Conservation (phyloP, 1,284 basidiomycete genomes). For the Ganoderma sp. region DNA sequence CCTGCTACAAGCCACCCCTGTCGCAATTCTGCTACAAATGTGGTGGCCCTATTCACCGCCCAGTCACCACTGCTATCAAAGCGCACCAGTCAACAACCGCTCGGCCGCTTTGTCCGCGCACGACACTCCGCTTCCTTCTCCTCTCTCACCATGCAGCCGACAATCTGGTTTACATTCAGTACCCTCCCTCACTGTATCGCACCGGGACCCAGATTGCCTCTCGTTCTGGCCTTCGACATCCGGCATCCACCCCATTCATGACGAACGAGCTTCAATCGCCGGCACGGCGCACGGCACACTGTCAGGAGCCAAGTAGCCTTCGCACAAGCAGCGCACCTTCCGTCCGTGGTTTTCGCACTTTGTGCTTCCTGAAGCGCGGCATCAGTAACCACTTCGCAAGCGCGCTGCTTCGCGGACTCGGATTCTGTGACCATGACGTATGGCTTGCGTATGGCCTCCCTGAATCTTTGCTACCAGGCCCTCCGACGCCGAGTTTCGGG, state of each 20-base stretch:
- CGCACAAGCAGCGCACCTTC: constrained; percentile 3
- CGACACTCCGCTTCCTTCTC: background rate
- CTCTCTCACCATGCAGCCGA: background rate
- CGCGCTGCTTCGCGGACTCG: constrained; percentile 7
- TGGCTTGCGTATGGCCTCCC: background rate
- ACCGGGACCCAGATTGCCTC: background rate
- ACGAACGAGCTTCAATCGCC: background rate
- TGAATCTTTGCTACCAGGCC: background rate
- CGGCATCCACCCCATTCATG: background rate
- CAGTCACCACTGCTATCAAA: background rate
- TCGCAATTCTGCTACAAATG: background rate
- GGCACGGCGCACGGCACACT: background rate
- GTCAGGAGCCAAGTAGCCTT: background rate
- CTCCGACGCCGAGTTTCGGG: background rate
- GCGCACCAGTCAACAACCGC: background rate
- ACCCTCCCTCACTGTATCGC: background rate
- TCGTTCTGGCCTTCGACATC: background rate
- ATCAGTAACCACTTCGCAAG: constrained; percentile 3
- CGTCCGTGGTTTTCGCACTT: constrained; percentile 19
- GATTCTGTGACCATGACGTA: background rate
- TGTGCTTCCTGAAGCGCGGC: constrained; percentile 15
- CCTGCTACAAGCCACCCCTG: background rate
- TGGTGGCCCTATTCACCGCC: constrained; percentile 3
- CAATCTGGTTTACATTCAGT: background rate
- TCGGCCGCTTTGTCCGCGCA: background rate